A percentile compares a stretch with the other conserved stretches of the same genome.
Conservation (phyloP, 768 basidiomycete genomes). For the Butyriboletus loyo region DNA sequence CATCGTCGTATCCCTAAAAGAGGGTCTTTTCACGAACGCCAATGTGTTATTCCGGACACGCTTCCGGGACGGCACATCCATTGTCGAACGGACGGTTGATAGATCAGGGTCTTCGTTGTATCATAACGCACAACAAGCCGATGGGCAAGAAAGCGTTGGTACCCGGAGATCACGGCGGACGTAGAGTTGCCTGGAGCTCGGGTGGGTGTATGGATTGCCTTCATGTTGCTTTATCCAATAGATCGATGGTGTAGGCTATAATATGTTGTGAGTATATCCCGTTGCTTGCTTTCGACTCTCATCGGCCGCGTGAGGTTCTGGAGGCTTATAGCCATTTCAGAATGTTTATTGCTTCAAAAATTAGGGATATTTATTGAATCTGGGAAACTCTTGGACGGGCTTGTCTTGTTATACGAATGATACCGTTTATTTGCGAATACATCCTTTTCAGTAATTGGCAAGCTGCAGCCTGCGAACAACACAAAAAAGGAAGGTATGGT, state of each 20-base stretch:
- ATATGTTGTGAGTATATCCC: conserved; percentile 2
- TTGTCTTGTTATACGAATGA: no score
- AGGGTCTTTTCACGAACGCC: conserved; percentile 95
- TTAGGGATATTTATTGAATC: no score
- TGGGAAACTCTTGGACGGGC: no score
- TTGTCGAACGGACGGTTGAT: conserved; percentile 79
- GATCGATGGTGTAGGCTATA: conserved; percentile 13
- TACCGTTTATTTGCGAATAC: no score
- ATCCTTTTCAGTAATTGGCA: no score
- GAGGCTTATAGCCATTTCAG: not conserved
- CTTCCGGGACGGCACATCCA: conserved; percentile 90
- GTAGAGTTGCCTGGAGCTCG: not conserved
- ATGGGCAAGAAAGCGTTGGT: conserved; percentile 9
- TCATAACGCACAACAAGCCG: conserved; percentile 12
- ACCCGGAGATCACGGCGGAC: conserved; percentile 21
- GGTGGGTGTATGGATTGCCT: not conserved
- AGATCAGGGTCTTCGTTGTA: conserved; percentile 52
- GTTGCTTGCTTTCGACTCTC: not conserved
- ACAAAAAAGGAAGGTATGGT: not conserved
- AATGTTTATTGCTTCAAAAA: no score
- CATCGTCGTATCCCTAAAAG: conserved; percentile 96
- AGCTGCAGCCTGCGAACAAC: no score
- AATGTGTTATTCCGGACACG: conserved; percentile 92
- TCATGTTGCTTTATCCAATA: not conserved
- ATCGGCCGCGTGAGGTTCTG: not conserved